Evolutionary conservation across 306 rosid species (phyloP).

Genomic region (Cicer arietinum): DNA sequence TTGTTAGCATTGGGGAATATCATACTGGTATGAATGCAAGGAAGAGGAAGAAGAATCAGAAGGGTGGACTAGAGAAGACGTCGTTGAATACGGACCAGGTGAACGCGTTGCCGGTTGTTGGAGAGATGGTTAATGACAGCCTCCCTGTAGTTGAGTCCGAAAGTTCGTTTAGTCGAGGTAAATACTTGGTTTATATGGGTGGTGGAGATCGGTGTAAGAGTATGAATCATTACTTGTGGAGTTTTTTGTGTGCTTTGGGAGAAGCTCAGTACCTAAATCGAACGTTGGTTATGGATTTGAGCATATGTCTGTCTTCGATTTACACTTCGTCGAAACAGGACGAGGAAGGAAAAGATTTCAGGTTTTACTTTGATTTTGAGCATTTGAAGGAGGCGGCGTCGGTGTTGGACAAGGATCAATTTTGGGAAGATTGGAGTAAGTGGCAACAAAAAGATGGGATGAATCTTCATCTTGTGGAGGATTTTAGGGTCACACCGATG

Average conservation of each 20-base stretch:
- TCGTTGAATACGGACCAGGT: constrained; percentile 51
- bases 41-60: constrained; percentile 86
- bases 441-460: constrained; percentile 80
- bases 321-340: constrained; percentile 76
- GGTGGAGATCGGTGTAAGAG: constrained; percentile 97
- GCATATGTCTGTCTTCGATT: constrained; percentile 84
- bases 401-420: constrained; percentile 84
- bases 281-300: constrained; percentile 94
- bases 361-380: constrained; percentile 97
- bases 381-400: constrained; percentile 90
- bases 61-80: constrained; percentile 70
- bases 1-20: constrained; percentile 81
- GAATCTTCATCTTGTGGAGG: constrained; percentile 82
- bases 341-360: constrained; percentile 96
- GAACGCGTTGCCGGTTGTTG: constrained; percentile 71
- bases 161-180: constrained; percentile 69
- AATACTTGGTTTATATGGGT: constrained; percentile 77
- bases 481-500: constrained; percentile 82
- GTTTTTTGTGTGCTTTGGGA: constrained; percentile 97
- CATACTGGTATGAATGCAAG: constrained; percentile 86
- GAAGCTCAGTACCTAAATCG: constrained; percentile 98
- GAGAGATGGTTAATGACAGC: constrained; percentile 81
- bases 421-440: constrained; percentile 88
- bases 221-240: constrained; percentile 97
- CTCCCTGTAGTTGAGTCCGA: constrained; percentile 92